These are phyloP conservation scores for Oldenlandia corymbosa DNA, from an alignment of 257 asterid genomes.

Conservation along the genomic window DNA sequence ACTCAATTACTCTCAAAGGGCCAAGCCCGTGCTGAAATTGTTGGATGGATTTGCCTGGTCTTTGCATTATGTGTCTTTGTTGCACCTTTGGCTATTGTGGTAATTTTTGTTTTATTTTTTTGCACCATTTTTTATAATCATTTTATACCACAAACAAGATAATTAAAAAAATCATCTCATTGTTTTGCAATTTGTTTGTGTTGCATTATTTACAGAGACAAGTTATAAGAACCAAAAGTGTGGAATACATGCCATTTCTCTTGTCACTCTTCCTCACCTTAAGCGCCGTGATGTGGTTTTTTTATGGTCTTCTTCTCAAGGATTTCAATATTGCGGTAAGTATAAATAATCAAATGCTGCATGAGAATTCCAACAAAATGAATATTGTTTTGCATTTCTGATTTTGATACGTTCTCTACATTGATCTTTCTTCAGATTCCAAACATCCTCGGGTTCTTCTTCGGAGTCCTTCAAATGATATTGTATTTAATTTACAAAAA, in stretches of 20 bases:
- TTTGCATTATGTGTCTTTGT: conserved; percentile 65
- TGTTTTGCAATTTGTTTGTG: not conserved
- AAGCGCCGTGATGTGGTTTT: conserved; percentile 76
- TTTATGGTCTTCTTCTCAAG: conserved; percentile 49
- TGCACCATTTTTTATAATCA: not conserved
- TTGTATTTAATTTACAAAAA: conserved; percentile 37
- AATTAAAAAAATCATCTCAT: not conserved
- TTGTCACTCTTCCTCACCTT: conserved; percentile 58
- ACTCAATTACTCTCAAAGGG: conserved; percentile 38
- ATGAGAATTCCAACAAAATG: too few relatives aligned
- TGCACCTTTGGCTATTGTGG: conserved; percentile 63
- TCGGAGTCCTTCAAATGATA: conserved; percentile 53
- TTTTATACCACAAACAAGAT: not conserved
- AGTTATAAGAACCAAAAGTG: conserved; percentile 58
- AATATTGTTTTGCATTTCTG: too few relatives aligned
- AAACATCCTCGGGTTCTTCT: conserved; percentile 50
- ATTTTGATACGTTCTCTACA: too few relatives aligned
- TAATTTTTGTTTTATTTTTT: conserved; percentile 9
- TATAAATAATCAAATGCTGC: not conserved
- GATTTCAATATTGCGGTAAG: conserved; percentile 70
- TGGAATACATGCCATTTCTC: conserved; percentile 63
- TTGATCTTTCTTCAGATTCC: conserved; percentile 32
- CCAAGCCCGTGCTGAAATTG: conserved; percentile 25
- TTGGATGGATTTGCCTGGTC: conserved; percentile 64
- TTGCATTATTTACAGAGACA: conserved; percentile 31